Conservation (phyloP, 805 yeast species). For the Lipomyces yamadae region DNA sequence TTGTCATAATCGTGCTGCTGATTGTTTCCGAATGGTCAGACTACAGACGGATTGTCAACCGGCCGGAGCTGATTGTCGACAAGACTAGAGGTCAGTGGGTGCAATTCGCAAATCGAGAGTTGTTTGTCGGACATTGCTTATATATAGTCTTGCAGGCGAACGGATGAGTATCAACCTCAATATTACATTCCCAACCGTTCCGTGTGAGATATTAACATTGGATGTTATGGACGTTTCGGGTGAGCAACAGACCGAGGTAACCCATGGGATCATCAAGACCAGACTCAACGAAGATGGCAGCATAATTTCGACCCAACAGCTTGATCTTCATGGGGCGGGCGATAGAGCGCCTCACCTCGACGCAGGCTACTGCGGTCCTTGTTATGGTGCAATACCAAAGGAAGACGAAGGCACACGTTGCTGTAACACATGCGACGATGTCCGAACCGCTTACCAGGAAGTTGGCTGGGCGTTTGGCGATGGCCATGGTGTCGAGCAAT, state of each 20-base stretch:
- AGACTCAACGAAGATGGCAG: conserved; percentile 63
- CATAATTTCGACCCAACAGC: conserved; percentile 50
- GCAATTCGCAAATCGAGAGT: not conserved
- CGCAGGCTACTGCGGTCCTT: conserved; percentile 76
- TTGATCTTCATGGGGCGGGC: conserved; percentile 48
- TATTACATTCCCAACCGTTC: conserved; percentile 79
- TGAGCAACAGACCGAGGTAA: conserved; percentile 75
- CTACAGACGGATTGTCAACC: conserved; percentile 66
- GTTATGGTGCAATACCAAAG: conserved; percentile 82
- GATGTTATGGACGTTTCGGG: conserved; percentile 92
- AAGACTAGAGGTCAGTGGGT: conserved; percentile 47
- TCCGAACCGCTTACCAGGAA: conserved; percentile 75
- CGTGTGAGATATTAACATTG: conserved; percentile 80
- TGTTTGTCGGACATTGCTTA: not conserved
- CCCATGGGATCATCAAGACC: conserved; percentile 71
- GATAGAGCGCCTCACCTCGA: conserved; percentile 43
- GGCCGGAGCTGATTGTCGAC: conserved; percentile 89
- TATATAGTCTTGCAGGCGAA: conserved; percentile 58
- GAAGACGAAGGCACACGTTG: conserved; percentile 57
- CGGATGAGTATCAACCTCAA: conserved; percentile 80
- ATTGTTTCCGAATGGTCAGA: conserved; percentile 76
- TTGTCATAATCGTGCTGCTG: conserved; percentile 63
- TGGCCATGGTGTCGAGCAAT: conserved; percentile 84
- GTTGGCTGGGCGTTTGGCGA: conserved; percentile 88
- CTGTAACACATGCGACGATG: conserved; percentile 86